Evolutionary conservation across 495 filamentous ascomycete species (phyloP).

Genomic region (Xylaria palmicola): DNA sequence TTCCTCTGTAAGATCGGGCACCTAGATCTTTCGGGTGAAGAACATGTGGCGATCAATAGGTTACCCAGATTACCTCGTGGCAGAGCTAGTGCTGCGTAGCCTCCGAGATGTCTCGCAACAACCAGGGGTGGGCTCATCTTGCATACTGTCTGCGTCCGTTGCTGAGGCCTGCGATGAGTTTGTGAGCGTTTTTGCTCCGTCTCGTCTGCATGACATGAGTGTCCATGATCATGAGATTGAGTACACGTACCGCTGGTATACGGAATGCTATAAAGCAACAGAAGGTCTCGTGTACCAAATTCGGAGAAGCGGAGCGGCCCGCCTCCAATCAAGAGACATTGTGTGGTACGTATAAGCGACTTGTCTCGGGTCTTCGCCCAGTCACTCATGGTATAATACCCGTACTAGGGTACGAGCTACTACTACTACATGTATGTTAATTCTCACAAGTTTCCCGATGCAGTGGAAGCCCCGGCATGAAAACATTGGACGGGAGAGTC

Average conservation of each 20-base stretch:
- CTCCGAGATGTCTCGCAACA: neutral
- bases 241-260: neutral
- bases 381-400: no score
- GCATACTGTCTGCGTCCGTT: neutral
- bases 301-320: neutral
- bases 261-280: neutral
- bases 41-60: slow-evolving; percentile 4
- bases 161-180: neutral
- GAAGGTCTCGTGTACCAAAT: neutral
- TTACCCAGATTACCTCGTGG: neutral
- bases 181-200: neutral
- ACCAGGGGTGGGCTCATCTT: neutral
- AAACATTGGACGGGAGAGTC: neutral
- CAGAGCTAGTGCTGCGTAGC: neutral
- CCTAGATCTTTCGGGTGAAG: neutral
- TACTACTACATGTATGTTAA: neutral
- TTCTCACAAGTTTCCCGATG: neutral
- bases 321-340: neutral
- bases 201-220: neutral
- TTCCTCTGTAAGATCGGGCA: neutral
- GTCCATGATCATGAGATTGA: neutral
- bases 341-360: neutral
- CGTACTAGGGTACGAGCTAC: neutral
- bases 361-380: neutral
- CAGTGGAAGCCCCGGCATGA: slow-evolving; percentile 2